phyloP scores from a whole-genome alignment of 1,284 basidiomycete genomes.

The Ganoderma lucidum region DNA sequence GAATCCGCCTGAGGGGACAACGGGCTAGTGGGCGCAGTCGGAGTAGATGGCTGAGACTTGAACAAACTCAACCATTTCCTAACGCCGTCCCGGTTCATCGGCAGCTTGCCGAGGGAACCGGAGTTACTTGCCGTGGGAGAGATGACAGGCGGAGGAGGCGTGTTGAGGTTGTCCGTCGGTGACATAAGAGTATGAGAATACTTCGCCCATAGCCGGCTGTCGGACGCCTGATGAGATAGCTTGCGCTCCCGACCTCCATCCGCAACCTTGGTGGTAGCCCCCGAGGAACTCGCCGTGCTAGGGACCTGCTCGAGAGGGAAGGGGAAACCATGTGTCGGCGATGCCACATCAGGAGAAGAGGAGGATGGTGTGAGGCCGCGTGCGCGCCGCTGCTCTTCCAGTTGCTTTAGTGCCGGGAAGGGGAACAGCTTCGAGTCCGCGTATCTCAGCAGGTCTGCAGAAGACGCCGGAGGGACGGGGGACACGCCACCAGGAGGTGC shows the following conservation, averaged over 20 bases:
- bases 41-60: slow-evolving; percentile 49
- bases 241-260: slow-evolving; percentile 64
- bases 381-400: slow-evolving; percentile 75
- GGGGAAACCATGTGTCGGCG: slow-evolving; percentile 54
- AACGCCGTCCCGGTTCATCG: slow-evolving; percentile 76
- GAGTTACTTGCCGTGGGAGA: slow-evolving; percentile 47
- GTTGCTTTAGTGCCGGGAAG: slow-evolving; percentile 83
- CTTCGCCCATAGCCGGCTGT: slow-evolving; percentile 64
- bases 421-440: slow-evolving; percentile 86
- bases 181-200: slow-evolving; percentile 54
- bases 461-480: slow-evolving; percentile 73
- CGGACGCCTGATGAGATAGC: slow-evolving; percentile 73
- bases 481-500: slow-evolving; percentile 64
- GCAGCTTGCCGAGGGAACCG: slow-evolving; percentile 61
- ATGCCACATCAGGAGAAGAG: slow-evolving; percentile 68
- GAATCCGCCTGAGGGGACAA: slow-evolving; percentile 42
- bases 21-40: slow-evolving; percentile 48
- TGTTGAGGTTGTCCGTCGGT: slow-evolving; percentile 57
- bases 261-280: slow-evolving; percentile 60
- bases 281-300: slow-evolving; percentile 53
- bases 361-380: slow-evolving; percentile 61
- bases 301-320: slow-evolving; percentile 46
- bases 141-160: slow-evolving; percentile 41
- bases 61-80: slow-evolving; percentile 77
- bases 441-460: slow-evolving; percentile 67